A percentile compares a stretch with the other conserved stretches of the same genome.
Conservation (phyloP, 306 rosid genomes). For the Citrullus mucosospermus region DNA sequence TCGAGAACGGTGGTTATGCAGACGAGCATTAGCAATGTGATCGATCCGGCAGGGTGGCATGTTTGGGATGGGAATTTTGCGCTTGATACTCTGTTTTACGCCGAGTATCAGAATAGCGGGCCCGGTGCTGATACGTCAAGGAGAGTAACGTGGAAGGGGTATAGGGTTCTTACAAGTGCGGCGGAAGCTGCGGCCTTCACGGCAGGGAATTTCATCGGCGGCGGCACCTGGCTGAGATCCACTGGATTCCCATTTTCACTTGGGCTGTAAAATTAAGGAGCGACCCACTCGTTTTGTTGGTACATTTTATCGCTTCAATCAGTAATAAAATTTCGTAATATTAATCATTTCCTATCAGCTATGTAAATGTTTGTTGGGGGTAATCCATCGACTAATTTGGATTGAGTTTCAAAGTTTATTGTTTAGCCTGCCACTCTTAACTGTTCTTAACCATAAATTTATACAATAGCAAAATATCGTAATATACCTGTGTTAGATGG, state of each 20-base stretch:
- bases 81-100: conserved; percentile 46
- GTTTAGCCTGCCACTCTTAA: no score
- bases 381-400: no score
- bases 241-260: conserved; percentile 68
- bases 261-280: conserved; percentile 27
- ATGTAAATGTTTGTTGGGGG: no score
- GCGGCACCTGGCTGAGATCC: conserved; percentile 49
- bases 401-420: no score
- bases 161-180: conserved; percentile 37
- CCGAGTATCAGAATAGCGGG: conserved; percentile 61
- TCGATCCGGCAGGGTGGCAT: conserved; percentile 65
- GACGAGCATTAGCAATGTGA: conserved; percentile 36
- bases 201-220: conserved; percentile 46
- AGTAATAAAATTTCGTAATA: neutral
- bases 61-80: conserved; percentile 75
- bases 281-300: neutral
- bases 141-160: conserved; percentile 74
- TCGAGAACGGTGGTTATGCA: conserved; percentile 78
- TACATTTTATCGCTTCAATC: neutral
- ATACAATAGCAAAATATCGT: no score
- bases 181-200: conserved; percentile 52
- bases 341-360: neutral
- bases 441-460: no score
- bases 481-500: no score
- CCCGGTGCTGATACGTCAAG: conserved; percentile 48